Evolutionary conservation across 1,284 basidiomycete species (phyloP), one percentile per base, ranked within the genome.

Genomic region (Ustilago loliicola): DNA sequence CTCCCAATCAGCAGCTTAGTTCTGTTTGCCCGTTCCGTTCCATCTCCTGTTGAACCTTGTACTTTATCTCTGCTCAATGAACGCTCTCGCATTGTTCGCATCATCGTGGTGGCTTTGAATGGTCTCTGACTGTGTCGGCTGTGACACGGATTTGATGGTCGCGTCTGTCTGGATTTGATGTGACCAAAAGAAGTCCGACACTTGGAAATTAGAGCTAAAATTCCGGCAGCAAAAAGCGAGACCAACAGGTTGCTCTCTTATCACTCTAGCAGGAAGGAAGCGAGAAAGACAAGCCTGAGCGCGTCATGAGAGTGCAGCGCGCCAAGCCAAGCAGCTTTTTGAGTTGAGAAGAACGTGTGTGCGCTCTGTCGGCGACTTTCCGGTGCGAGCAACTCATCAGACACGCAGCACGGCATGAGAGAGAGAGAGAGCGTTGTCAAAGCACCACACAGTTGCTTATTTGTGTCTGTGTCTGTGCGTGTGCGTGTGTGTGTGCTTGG

Each of bases 321-420:
- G 55, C 40, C 55, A 57, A 42, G 55, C 55, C 9, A n/a, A 23
- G 23, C 51, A n/a, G n/a, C 45, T 23, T 48, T 48, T 27, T 29
- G 25, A 50, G 47, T 50, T 50, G n/a, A 53, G 52, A 36, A 53
- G 52, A 53, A 53, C 50, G 50, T 52, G 50, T 52, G 21, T 42
- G 40, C 15, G 48, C 11, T 13, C 21, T 50, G 50, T 23, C 45
- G 45, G 45, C 45, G 45, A 47, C 45, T 47, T 47, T 47, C 13
- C 45, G 45, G 23, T 47, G 45, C 23, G 45, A n/a, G 9, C 40
- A 42, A 21, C 9, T 42, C 40, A 42, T 42, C 40, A 42, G 6
- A 10, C 40, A 42, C 40, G n/a, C 40, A 42, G 45, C 45, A 38
- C 13, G 6, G 42, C 42, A 21, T 8, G 13, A 45, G 7, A n/a